Evolutionary conservation across 1,284 basidiomycete species (phyloP), one percentile per base, ranked within the genome.

Genomic region (Apiotrichum montevideense): DNA sequence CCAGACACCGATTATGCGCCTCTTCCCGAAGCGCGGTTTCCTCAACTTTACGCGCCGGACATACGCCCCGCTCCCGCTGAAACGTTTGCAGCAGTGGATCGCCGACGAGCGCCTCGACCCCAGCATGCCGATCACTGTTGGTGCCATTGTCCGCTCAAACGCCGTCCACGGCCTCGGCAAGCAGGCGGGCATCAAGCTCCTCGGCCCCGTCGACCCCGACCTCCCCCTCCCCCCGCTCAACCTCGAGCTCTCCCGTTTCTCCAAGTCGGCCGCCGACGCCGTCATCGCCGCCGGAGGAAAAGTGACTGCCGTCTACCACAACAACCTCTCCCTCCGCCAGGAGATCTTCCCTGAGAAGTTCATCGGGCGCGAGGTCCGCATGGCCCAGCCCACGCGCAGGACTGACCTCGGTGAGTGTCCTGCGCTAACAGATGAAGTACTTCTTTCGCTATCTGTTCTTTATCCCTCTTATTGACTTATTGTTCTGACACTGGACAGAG

Each of bases 1-100:
- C 64, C 95, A 98, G 76, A 97, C 93, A 29, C 90, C 95, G 6
- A 84, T 98, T 56, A 87, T 86, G n/a, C 86, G 92, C 64, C 80
- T 87, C 47, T 90, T 94, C 72, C 95, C 95, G 8, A 98, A 98
- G 80, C 83, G 86, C 48, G 95, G 95, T 46, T 98, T 98, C 74
- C 83, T 86, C 59, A 98, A 97, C 78, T 83, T 85, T 54, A 86
- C 83, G 57, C 80, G 79, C 51, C 86, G 86, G 72, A 84, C 80
- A 3, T 95, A 83, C 78, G 88, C 88, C 6, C 86, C 91, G 1
- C 80, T 98, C 14, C 93, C 94, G 68, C 79, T 98, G 29, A 86
- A 90, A 70, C 83, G 87, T 44, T 82, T 98, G 63, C 94, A 97
- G 68, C 80, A 86, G 70, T 98, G 90, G 89, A 87, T 98, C 71